Percentiles rank a stretch among this genome's conserved stretches.
phyloP scores from a whole-genome alignment of 805 yeast species.

The Maudiozyma serrabonitensis region DNA sequence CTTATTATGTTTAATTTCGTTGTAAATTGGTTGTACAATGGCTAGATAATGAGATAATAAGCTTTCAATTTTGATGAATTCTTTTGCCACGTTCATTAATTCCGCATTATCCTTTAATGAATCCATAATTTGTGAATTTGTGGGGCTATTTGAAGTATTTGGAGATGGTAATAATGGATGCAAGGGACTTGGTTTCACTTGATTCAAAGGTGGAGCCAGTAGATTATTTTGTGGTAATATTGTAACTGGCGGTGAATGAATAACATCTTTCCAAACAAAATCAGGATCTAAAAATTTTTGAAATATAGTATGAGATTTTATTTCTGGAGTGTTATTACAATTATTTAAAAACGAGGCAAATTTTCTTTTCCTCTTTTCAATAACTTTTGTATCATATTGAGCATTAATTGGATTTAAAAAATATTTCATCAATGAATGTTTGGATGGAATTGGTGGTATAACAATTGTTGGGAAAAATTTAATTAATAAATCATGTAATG shows the following conservation, averaged over 20 bases:
- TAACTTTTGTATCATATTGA: constrained; percentile 35
- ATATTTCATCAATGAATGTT: constrained; percentile 51
- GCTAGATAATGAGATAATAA: constrained; percentile 30
- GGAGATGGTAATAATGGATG: constrained; percentile 60
- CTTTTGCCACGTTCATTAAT: not conserved
- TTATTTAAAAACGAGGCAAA: constrained; percentile 69
- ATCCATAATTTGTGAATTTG: not conserved
- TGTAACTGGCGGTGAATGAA: constrained; percentile 45
- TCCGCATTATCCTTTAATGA: constrained; percentile 1
- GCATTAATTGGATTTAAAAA: constrained; percentile 36
- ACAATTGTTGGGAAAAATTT: constrained; percentile 71
- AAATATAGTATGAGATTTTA: constrained; percentile 54
- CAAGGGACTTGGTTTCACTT: constrained; percentile 45
- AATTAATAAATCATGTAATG: constrained; percentile 59
- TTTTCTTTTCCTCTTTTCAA: constrained; percentile 66
- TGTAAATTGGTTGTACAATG: constrained; percentile 19
- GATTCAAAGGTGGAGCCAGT: constrained; percentile 52
- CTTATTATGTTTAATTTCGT: constrained; percentile 22
- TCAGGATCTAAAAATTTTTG: constrained; percentile 78
- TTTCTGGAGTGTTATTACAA: constrained; percentile 49
- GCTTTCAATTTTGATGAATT: constrained; percentile 25
- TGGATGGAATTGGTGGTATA: constrained; percentile 91
- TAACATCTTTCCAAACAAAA: constrained; percentile 71
- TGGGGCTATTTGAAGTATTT: constrained; percentile 20
- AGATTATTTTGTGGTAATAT: constrained; percentile 44